Base-by-base conservation (phyloP, 2,329 filamentous ascomycete genomes). In the Colletotrichum zoysiae region DNA sequence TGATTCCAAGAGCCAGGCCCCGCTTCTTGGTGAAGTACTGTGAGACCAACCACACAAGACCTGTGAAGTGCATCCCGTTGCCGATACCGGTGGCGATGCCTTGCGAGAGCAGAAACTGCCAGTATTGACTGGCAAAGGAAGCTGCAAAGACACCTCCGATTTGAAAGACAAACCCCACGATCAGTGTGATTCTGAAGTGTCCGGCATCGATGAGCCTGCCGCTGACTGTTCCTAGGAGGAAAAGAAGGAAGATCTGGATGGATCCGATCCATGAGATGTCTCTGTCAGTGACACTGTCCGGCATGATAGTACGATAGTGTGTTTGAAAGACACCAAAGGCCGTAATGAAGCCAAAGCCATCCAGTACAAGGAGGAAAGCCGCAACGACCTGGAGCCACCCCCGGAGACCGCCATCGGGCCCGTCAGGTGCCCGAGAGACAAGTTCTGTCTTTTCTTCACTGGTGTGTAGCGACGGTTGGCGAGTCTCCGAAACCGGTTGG, bases 11-110 rank as follows among this genome's bases (percentile, higher is more conserved):
- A 0, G 88, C 89, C 3, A 92, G 78, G 0, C 84, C 85, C 62
- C 87, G 83, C 61, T 82, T 84, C 44, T 82, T 84, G 30, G 82
- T 81, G 77, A 92, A 92, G 74, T 90, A 91, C 46, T 88, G 86
- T 0, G 88, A 85, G 1, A 92, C 81, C 30, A 91, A 82, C 8
- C 88, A 87, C 30, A 90, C 83, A 9, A 86, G 83, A 2, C 89
- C 85, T 2, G 88, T 83, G 78, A 88, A 90, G 48, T 89, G 80
- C 65, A 86, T 85, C 4, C 88, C 89, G 26, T 84, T 84, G 0
- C 87, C 87, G 0, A 87, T 71, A 1, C 85, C 85, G 1, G 81
- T 78, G 7, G 92, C 90, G 1, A 87, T 74, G 7, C 87, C 86
- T 70, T 88, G 86, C 0, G 85, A 82, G 3, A 88, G 77, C 70